Percentiles rank a stretch among this genome's conserved stretches.
These are phyloP conservation scores for Choanephora cucurbitarum DNA, from an alignment of 371 early-diverging fungal species.

Conservation along the genomic window DNA sequence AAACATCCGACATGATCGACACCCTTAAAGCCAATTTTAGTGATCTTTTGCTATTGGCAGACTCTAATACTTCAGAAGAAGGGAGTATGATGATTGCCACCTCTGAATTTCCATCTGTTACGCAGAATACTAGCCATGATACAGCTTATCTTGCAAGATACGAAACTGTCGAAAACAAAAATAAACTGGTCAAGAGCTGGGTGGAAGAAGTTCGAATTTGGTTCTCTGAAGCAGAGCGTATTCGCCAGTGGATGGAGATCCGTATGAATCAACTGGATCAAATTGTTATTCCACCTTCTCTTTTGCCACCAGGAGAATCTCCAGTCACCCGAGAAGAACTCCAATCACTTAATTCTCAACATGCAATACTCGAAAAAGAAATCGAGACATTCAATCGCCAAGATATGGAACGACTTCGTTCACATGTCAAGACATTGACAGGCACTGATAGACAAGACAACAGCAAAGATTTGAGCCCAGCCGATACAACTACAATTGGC, in stretches of 20 bases:
- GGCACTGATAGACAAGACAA: slow-evolving; percentile 31
- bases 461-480: slow-evolving; percentile 49
- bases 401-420: slow-evolving; percentile 54
- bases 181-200: slow-evolving; percentile 44
- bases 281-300: slow-evolving; percentile 17
- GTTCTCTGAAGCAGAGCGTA: slow-evolving; percentile 48
- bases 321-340: slow-evolving; percentile 34
- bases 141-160: slow-evolving; percentile 31
- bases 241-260: slow-evolving; percentile 43
- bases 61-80: neutral
- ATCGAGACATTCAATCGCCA: slow-evolving; percentile 51
- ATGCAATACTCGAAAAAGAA: slow-evolving; percentile 45
- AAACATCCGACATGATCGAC: slow-evolving; percentile 29
- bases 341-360: slow-evolving; percentile 32
- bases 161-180: slow-evolving; percentile 34
- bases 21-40: slow-evolving; percentile 24
- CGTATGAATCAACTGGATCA: slow-evolving; percentile 43
- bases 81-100: neutral
- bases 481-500: slow-evolving; percentile 58
- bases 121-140: slow-evolving; percentile 3
- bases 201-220: slow-evolving; percentile 51
- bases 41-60: slow-evolving; percentile 22
- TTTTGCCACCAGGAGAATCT: slow-evolving; percentile 14
- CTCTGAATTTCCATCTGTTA: neutral
- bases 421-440: slow-evolving; percentile 55